Percentiles rank a stretch among this genome's conserved stretches.
Conservation (phyloP, 2,329 filamentous ascomycete species). For the Fusarium lateritium region DNA sequence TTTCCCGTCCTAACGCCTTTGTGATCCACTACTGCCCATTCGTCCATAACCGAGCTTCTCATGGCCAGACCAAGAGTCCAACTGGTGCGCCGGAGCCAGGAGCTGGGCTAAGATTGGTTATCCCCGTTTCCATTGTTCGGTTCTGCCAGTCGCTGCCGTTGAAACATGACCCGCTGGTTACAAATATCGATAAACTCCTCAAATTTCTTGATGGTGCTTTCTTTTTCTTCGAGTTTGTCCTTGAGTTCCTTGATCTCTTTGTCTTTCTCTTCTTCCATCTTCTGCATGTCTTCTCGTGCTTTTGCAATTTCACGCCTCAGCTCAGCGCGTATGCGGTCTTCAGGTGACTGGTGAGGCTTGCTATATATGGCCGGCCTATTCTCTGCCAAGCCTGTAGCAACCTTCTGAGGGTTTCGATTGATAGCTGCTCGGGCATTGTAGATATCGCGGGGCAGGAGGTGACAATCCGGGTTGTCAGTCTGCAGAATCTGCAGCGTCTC, state of each 20-base stretch:
- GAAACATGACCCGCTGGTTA: constrained; percentile 76
- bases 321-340: constrained; percentile 75
- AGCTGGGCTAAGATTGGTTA: constrained; percentile 44
- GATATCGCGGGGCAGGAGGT: constrained; percentile 74
- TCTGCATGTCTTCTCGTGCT: constrained; percentile 69
- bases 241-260: constrained; percentile 73
- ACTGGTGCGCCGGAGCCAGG: constrained; percentile 36
- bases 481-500: constrained; percentile 78
- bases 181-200: constrained; percentile 81
- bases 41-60: constrained; percentile 26
- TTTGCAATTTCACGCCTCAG: constrained; percentile 73
- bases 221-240: constrained; percentile 73
- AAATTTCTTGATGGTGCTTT: constrained; percentile 73
- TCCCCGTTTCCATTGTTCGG: constrained; percentile 46
- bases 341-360: constrained; percentile 73
- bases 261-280: constrained; percentile 68
- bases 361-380: constrained; percentile 76
- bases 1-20: constrained; percentile 41
- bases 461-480: constrained; percentile 73
- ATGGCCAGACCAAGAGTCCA: constrained; percentile 34
- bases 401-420: constrained; percentile 75
- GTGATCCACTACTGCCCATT: constrained; percentile 30
- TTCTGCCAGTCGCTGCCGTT: constrained; percentile 66
- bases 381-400: constrained; percentile 71
- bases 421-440: constrained; percentile 78